Evolutionary conservation across 1,284 basidiomycete species (phyloP), one percentile per base, ranked within the genome.

Genomic region (Papiliotrema laurentii): DNA sequence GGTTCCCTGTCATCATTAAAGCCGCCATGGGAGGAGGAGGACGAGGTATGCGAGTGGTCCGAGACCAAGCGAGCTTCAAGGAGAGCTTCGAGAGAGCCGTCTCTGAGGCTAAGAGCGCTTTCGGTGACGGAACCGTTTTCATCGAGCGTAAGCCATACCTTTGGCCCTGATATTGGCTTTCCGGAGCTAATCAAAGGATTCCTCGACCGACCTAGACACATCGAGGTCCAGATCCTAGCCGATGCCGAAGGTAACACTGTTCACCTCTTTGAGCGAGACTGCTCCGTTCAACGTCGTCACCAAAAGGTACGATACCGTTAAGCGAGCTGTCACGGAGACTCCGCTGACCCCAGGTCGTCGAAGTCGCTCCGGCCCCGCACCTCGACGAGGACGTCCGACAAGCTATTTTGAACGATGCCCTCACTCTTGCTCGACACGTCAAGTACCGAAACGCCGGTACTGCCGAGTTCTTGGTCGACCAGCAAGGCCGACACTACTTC

Each of bases 21-120:
- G 93, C 93, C 42, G 93, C 93, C 22, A 96, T 97, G 90, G 94
- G 94, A 53, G 94, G 94, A 60, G 94, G 94, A 68, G 94, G 94
- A 51, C 88, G 93, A 66, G 94, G 94, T 58, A 98, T 98, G 94
- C 88, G 94, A 72, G 93, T 97, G 52, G 94, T 98, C 31, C 84
- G 90, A 56, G 88, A 91, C 67, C 84, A 90, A 71, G 85, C 85
- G 42, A 87, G 90, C 60, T 97, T 97, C 80, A 81, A 93, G 76
- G 80, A 84, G 60, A 80, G 87, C 5, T 98, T 98, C 72, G 83
- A 92, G 69, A 87, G 92, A 58, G 96, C 96, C 10, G 90, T 92
- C 58, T 86, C 84, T 63, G 94, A 98, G 74, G 94, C 96, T 59
- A 94, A 86, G 75, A 83, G 89, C 43, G 92, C 96, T 27, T 99